Evolutionary conservation across 352 stramenopile species (phyloP).

Genomic region (Phytopythium chamaehyphon): DNA sequence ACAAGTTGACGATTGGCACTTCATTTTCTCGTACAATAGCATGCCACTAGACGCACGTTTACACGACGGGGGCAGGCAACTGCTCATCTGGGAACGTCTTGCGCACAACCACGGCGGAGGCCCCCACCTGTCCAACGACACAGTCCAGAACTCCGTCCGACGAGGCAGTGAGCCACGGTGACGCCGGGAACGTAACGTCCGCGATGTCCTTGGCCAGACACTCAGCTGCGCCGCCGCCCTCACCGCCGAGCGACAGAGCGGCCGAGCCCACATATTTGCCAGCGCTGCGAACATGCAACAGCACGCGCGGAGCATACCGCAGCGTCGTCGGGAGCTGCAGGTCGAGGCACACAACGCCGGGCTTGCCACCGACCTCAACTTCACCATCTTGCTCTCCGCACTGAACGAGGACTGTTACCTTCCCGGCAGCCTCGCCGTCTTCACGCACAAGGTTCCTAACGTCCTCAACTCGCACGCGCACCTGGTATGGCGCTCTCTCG

Average conservation of each 20-base stretch:
- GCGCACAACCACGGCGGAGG: conserved; percentile 50
- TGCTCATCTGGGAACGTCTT: conserved; percentile 56
- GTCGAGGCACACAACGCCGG: conserved; percentile 54
- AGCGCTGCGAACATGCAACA: conserved; percentile 49
- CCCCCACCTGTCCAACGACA: conserved; percentile 51
- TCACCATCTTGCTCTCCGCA: conserved; percentile 42
- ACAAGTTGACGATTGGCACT: no score
- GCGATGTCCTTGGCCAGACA: conserved; percentile 48
- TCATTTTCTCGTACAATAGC: no score
- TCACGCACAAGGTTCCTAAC: conserved; percentile 26
- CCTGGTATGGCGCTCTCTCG: conserved; percentile 60
- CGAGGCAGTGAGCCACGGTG: conserved; percentile 50
- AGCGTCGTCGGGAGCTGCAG: conserved; percentile 53
- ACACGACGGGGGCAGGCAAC: conserved; percentile 27
- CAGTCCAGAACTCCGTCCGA: conserved; percentile 39
- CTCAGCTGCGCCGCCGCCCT: conserved; percentile 20
- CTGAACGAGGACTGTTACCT: conserved; percentile 36
- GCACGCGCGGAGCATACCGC: conserved; percentile 46
- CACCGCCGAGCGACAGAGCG: conserved; percentile 17
- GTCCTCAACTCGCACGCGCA: conserved; percentile 69
- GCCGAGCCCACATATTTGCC: conserved; percentile 40
- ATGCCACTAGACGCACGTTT: no score
- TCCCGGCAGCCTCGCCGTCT: background rate
- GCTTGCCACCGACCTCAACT: conserved; percentile 23
- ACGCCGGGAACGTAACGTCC: conserved; percentile 24